phyloP scores from a whole-genome alignment of 2,329 filamentous ascomycete species.

The Aspergillus vadensis region DNA sequence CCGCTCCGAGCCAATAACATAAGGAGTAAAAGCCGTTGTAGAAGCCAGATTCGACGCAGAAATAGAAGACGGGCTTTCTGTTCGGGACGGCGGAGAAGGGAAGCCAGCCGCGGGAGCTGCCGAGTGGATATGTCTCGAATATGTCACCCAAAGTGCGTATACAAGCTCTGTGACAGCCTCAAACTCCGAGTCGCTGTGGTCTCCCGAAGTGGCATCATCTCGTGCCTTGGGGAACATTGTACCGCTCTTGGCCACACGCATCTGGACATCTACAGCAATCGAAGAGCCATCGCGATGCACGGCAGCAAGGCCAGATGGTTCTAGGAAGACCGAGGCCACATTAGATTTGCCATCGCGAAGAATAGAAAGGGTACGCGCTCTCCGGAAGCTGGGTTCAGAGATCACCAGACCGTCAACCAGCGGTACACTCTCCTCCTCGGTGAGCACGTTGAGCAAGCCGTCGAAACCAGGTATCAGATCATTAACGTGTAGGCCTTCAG shows the following conservation, averaged over 20 bases:
- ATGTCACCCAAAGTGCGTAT: constrained; percentile 95
- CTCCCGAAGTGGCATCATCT: constrained; percentile 66
- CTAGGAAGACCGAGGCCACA: constrained; percentile 74
- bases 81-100: constrained; percentile 55
- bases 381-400: constrained; percentile 91
- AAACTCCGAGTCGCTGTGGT: constrained; percentile 55
- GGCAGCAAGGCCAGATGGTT: constrained; percentile 80
- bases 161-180: constrained; percentile 73
- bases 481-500: constrained; percentile 77
- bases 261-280: constrained; percentile 91
- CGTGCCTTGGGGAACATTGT: constrained; percentile 62
- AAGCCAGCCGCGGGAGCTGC: constrained; percentile 64
- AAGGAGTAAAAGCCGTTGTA: constrained; percentile 33
- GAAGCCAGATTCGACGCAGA: constrained; percentile 73
- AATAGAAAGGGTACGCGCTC: constrained; percentile 80
- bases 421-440: constrained; percentile 80
- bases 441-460: constrained; percentile 76
- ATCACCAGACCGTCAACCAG: constrained; percentile 94
- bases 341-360: constrained; percentile 81
- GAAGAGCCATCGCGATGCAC: constrained; percentile 88
- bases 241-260: constrained; percentile 93
- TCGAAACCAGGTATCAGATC: constrained; percentile 86
- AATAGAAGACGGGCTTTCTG: constrained; percentile 71
- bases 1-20: constrained; percentile 27
- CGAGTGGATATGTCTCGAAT: constrained; percentile 88